Base-by-base conservation (phyloP, 2,329 filamentous ascomycete genomes). In the Alternaria brassicae region DNA sequence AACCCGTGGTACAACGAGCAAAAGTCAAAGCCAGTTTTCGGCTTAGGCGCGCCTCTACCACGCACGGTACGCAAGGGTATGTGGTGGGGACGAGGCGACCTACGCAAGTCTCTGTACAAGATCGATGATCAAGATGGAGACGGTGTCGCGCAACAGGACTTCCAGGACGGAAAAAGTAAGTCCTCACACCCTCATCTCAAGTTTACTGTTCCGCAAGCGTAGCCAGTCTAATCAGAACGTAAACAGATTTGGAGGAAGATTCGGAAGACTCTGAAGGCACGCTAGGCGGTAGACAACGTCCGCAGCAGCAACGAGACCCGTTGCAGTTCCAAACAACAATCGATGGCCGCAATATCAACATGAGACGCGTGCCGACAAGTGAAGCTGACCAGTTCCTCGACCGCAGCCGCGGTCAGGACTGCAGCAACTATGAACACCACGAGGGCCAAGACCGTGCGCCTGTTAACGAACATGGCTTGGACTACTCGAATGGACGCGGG, bases 1-100 rank as follows among this genome's bases (percentile, higher is more conserved):
- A 86, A 86, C 51, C 84, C 84, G 2, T 80, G 82, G 28, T 85
- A 86, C 58, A 83, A 84, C 30, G 82, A 85, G 54, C 78, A 83
- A 3, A 72, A 76, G 7, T 81, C 83, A 15, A 81, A 82, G 55
- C 84, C 84, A 1, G 80, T 86, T 45, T 86, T 84, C 80, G 81
- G 82, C 70, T 69, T 86, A 51, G 83, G 82, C 3, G 83, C 84
- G 63, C 83, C 84, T 6, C 68, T 86, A 25, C 84, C 84, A 30
- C 83, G 83, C 61, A 83, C 85, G 0, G 77, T 86, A 52, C 78
- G 84, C 36, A 77, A 81, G 19, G 83, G 83, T 10, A 86, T 85
- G 84, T 66, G 65, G 58, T 69, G 77, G 76, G 82, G 66, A 76
- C 80, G 40, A 73, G 79, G 65, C 73, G 83, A 67, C 61, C 80